These are phyloP conservation scores for Jimgerdemannia lactiflua DNA, from an alignment of 192 early-diverging fungal species.

Conservation along the genomic window DNA sequence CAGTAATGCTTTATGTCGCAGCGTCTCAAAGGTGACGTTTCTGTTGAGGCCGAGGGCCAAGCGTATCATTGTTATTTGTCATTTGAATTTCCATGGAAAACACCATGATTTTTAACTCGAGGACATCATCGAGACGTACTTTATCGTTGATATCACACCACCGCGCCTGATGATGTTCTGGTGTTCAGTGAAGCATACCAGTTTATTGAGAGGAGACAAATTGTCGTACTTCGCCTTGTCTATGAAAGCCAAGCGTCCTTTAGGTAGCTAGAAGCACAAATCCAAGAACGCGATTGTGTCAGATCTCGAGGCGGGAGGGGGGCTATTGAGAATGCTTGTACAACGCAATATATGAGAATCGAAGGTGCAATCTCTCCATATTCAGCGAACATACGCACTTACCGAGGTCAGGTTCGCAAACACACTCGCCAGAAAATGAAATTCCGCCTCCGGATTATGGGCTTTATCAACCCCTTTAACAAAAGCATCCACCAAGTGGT, in stretches of 20 bases:
- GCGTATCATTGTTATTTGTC: too few species aligned
- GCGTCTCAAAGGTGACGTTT: constrained; percentile 80
- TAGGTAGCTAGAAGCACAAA: constrained; percentile 37
- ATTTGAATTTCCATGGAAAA: too few species aligned
- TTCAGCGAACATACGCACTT: not conserved
- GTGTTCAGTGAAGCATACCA: constrained; percentile 86
- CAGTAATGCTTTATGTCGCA: constrained; percentile 64
- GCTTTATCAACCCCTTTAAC: constrained; percentile 72
- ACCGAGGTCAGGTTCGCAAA: constrained; percentile 84
- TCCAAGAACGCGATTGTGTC: not conserved
- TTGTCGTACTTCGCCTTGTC: constrained; percentile 59
- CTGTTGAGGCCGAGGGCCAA: constrained; percentile 13
- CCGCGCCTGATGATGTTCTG: constrained; percentile 82
- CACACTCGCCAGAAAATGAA: constrained; percentile 85
- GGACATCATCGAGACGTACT: constrained; percentile 52
- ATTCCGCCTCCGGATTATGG: constrained; percentile 81
- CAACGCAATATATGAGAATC: not conserved
- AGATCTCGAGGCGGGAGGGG: not conserved
- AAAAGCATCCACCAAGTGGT: constrained; percentile 89
- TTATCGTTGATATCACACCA: constrained; percentile 83
- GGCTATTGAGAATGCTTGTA: not conserved
- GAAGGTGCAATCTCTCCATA: not conserved
- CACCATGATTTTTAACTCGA: not conserved
- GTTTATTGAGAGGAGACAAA: constrained; percentile 74
- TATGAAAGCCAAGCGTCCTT: constrained; percentile 72